These are phyloP conservation scores for Beauveria asiatica DNA, from an alignment of 2,329 filamentous ascomycete genomes.

Conservation along the genomic window DNA sequence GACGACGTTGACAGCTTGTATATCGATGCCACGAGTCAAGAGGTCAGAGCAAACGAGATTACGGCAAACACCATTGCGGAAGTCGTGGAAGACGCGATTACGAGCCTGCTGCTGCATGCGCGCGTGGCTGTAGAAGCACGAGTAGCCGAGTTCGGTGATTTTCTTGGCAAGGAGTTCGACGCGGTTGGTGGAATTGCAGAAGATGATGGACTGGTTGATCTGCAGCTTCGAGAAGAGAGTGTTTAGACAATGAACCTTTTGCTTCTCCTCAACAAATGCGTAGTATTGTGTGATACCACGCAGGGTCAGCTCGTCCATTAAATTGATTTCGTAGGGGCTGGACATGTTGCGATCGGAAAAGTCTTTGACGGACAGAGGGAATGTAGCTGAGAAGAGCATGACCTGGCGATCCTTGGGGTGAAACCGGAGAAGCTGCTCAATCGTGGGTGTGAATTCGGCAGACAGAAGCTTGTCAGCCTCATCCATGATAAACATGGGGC, in stretches of 20 bases:
- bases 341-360: constrained; percentile 99
- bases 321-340: constrained; percentile 94
- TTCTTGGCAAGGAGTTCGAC: constrained; percentile 98
- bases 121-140: constrained; percentile 98
- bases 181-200: constrained; percentile 98
- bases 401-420: constrained; percentile 97
- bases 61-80: constrained; percentile 93
- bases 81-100: constrained; percentile 98
- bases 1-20: constrained; percentile 97
- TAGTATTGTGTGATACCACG: constrained; percentile 99
- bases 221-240: constrained; percentile 98
- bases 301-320: constrained; percentile 98
- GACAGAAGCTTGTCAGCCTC: constrained; percentile 97
- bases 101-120: constrained; percentile 95
- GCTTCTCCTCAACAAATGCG: constrained; percentile 97
- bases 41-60: constrained; percentile 98
- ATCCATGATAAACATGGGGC: constrained; percentile 98
- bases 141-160: constrained; percentile 97
- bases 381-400: constrained; percentile 98
- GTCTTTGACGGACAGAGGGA: constrained; percentile 91
- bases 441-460: constrained; percentile 91
- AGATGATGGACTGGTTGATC: constrained; percentile 99
- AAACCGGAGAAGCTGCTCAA: constrained; percentile 90
- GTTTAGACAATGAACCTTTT: constrained; percentile 98
- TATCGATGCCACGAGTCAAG: constrained; percentile 96